These are phyloP conservation scores for Gelatoporia subvermispora DNA, from an alignment of 768 basidiomycete species.

Conservation along the genomic window DNA sequence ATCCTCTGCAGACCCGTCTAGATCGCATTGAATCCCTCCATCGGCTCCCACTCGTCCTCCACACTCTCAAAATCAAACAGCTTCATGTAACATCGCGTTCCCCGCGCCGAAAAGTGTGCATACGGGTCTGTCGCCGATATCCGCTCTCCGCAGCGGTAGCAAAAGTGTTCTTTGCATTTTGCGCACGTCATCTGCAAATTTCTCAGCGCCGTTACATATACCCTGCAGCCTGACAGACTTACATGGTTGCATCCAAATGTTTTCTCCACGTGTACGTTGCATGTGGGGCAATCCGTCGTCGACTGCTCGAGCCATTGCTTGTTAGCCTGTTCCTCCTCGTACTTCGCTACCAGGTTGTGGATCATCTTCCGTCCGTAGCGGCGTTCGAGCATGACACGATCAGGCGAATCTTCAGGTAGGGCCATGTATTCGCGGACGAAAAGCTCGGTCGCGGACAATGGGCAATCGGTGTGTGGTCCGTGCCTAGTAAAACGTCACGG, in stretches of 20 bases:
- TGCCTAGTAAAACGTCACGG: conserved; percentile 50
- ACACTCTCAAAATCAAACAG: conserved; percentile 53
- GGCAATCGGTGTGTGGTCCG: conserved; percentile 70
- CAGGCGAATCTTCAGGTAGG: conserved; percentile 44
- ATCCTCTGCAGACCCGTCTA: conserved; percentile 3
- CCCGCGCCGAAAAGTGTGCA: conserved; percentile 57
- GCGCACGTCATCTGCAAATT: conserved; percentile 64
- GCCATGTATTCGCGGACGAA: conserved; percentile 65
- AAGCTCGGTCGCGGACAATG: conserved; percentile 59
- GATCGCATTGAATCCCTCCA: conserved; percentile 35
- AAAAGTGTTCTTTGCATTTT: conserved; percentile 76
- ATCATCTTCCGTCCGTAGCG: conserved; percentile 63
- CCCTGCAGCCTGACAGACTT: conserved; percentile 7
- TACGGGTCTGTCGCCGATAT: conserved; percentile 53
- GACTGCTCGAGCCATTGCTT: conserved; percentile 64
- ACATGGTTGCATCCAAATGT: conserved; percentile 86
- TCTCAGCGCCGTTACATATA: neutral
- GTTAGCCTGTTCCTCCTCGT: conserved; percentile 73
- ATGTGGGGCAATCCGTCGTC: conserved; percentile 72
- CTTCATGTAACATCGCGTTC: conserved; percentile 53
- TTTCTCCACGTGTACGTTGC: conserved; percentile 70
- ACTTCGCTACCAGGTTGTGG: conserved; percentile 51
- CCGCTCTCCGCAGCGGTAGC: conserved; percentile 68
- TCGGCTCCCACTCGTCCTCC: conserved; percentile 43
- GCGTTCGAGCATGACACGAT: conserved; percentile 50